Base-by-base conservation (phyloP, 176 grass and related monocot species). In the Triticum dicoccoides region DNA sequence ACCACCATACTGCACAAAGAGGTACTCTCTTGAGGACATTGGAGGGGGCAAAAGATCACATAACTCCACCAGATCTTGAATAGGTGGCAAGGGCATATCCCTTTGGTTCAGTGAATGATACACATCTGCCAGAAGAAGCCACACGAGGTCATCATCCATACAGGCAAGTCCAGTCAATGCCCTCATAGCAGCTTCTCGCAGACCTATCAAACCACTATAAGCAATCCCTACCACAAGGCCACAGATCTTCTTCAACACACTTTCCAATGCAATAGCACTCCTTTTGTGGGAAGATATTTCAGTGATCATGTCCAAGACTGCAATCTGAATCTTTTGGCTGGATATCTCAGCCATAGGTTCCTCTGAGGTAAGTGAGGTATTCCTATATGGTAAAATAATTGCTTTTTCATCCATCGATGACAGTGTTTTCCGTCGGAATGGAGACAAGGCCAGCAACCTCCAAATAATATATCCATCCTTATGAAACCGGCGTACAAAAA, bases 191-290 rank as follows among this genome's bases (percentile, higher is more conserved):
- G 86, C 91, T 82, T 94, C 93, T 83, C 87, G 79, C 66, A 98
- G 78, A 81, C 92, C 80, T 59, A 72, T 78, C 76, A 84, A 86
- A 69, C 82, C 85, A 81, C 91, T 91, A 85, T 91, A 95, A 73
- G 93, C 96, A 91, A 96, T 89, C 32, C 96, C 93, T 25, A 98
- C 93, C 38, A 96, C 93, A 73, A 96, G 87, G n/a, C 96, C 93
- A 64, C 91, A 87, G n/a, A 94, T 85, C 80, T 90, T 93, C 83
- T 98, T 98, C 18, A 94, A 45, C 25, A 90, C 93, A 61, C 88
- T 94, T 88, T 86, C 86, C 47, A 98, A 88, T 82, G 96, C 93
- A 70, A 88, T 80, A 10, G 88, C 84, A 65, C 88, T 96, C 78
- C 88, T 85, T 69, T 92, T 94, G 81, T 88, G 72, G 4, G 84